These are phyloP conservation scores for Symbiotaphrina buchneri DNA, from an alignment of 495 filamentous ascomycete species.

Conservation along the genomic window DNA sequence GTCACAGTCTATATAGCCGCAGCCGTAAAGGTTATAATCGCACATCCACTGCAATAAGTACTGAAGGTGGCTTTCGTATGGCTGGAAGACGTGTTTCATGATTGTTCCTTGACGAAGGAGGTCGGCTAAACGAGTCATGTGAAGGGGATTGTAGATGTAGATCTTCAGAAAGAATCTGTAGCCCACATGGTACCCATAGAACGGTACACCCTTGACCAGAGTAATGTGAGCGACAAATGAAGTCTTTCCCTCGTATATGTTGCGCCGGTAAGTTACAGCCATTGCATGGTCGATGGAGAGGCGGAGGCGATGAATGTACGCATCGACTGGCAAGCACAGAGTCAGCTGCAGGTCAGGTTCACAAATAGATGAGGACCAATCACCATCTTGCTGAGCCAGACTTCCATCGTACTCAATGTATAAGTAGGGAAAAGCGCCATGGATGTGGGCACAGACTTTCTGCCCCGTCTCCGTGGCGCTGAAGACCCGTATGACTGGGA, in stretches of 20 bases:
- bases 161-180: conserved; percentile 83
- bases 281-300: conserved; percentile 70
- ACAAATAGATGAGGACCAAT: neutral
- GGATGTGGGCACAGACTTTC: conserved; percentile 89
- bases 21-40: conserved; percentile 92
- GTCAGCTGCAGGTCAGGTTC: neutral
- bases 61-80: conserved; percentile 81
- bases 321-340: conserved; percentile 27
- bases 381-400: conserved; percentile 42
- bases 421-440: conserved; percentile 87
- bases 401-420: conserved; percentile 70
- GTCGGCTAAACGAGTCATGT: conserved; percentile 65
- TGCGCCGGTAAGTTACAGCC: conserved; percentile 57
- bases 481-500: conserved; percentile 81
- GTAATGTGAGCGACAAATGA: conserved; percentile 75
- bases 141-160: conserved; percentile 66
- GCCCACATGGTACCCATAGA: conserved; percentile 86
- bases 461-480: conserved; percentile 89
- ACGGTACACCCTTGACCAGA: conserved; percentile 80
- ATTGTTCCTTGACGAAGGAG: conserved; percentile 70
- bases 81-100: conserved; percentile 63
- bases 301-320: conserved; percentile 50
- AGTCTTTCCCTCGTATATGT: conserved; percentile 39
- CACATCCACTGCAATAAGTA: conserved; percentile 93
- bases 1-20: conserved; percentile 54